A percentile compares a stretch with the other conserved stretches of the same genome.
phyloP scores from a whole-genome alignment of 768 basidiomycete genomes.

The Dentipellis fragilis region DNA sequence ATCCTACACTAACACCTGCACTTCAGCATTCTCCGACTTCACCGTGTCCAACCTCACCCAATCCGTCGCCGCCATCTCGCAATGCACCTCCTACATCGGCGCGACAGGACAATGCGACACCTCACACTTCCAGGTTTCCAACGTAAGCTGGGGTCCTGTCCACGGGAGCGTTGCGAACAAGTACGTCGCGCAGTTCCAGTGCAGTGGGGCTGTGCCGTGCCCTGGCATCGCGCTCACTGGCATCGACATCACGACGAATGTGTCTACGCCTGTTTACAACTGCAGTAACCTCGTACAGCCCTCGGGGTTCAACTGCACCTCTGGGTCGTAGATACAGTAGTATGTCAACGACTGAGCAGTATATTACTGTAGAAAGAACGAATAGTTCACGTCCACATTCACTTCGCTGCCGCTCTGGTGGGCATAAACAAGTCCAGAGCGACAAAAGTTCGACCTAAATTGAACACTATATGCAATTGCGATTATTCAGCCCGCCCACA shows the following conservation, averaged over 20 bases:
- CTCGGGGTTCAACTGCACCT: neutral
- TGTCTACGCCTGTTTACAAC: neutral
- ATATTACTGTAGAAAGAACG: no score
- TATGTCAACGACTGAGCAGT: no score
- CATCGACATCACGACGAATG: neutral
- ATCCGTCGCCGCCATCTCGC: conserved; percentile 16
- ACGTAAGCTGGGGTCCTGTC: conserved; percentile 23
- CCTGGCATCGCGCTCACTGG: conserved; percentile 16
- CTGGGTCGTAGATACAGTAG: neutral
- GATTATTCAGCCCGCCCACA: no score
- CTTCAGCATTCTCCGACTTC: conserved; percentile 20
- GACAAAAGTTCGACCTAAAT: no score
- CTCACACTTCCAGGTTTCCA: conserved; percentile 24
- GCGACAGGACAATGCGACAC: conserved; percentile 25
- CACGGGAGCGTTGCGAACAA: conserved; percentile 17
- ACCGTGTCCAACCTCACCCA: conserved; percentile 16
- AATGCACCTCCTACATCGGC: conserved; percentile 25
- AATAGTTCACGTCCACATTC: no score
- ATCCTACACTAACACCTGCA: neutral
- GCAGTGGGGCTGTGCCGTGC: conserved; percentile 25
- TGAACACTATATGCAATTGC: no score
- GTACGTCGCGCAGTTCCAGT: conserved; percentile 20
- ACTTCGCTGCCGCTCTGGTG: no score
- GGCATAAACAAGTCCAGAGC: no score
- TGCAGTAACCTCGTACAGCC: neutral